Percentiles rank a stretch among this genome's conserved stretches.
These are phyloP conservation scores for Fusarium oligoseptatum DNA, from an alignment of 2,329 filamentous ascomycete genomes.

Conservation along the genomic window DNA sequence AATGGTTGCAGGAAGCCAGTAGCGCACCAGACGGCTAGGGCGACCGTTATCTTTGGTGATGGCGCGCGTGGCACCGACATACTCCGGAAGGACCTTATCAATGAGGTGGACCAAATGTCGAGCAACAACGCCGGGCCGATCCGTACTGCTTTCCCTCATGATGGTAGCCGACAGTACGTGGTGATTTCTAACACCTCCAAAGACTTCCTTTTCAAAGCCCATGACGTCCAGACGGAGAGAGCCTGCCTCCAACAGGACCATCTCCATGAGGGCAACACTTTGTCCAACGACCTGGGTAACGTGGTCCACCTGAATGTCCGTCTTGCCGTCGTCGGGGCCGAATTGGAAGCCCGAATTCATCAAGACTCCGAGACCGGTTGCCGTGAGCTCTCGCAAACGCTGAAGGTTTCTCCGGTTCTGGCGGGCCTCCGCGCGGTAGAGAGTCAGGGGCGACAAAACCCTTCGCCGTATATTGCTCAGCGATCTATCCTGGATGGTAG, in stretches of 20 bases:
- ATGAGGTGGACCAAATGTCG: constrained; percentile 78
- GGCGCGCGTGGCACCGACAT: constrained; percentile 68
- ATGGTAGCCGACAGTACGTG: constrained; percentile 66
- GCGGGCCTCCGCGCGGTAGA: constrained; percentile 80
- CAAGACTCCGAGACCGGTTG: constrained; percentile 87
- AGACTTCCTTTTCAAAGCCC: constrained; percentile 76
- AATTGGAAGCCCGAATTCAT: constrained; percentile 87
- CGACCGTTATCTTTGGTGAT: constrained; percentile 77
- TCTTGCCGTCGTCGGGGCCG: constrained; percentile 70
- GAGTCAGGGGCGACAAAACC: constrained; percentile 82
- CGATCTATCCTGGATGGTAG: constrained; percentile 80
- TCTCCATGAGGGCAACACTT: constrained; percentile 88
- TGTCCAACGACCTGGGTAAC: constrained; percentile 81
- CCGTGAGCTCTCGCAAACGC: constrained; percentile 82
- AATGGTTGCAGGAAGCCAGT: constrained; percentile 84
- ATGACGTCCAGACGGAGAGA: constrained; percentile 71
- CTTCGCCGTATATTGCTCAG: constrained; percentile 77
- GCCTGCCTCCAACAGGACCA: constrained; percentile 80
- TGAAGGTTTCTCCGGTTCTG: constrained; percentile 79
- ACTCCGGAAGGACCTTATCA: constrained; percentile 74
- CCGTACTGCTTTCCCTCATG: constrained; percentile 59
- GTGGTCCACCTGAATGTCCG: constrained; percentile 61
- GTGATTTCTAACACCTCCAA: constrained; percentile 72
- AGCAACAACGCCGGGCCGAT: constrained; percentile 72
- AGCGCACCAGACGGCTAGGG: constrained; percentile 81